These are phyloP conservation scores for Colletotrichum karsti DNA, from an alignment of 2,329 filamentous ascomycete genomes.

Conservation along the genomic window DNA sequence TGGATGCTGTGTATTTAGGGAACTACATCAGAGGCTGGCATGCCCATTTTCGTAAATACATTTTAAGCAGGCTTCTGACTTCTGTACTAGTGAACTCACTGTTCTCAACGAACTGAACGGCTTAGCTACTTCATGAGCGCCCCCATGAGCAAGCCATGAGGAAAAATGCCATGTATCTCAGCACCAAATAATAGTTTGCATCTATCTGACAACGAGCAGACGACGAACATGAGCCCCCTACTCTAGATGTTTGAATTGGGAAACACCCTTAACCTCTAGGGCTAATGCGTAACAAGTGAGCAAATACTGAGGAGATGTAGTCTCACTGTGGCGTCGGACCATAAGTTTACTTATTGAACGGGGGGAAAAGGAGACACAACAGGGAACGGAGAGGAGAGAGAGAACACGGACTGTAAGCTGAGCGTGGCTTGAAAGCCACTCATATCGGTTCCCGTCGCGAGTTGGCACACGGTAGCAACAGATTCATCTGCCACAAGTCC, in stretches of 20 bases:
- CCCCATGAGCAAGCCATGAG: no score
- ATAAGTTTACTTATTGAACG: no score
- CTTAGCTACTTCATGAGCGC: no score
- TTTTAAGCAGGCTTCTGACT: neutral
- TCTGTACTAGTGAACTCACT: neutral
- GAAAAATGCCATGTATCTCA: no score
- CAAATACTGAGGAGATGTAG: neutral
- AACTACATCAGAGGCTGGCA: neutral
- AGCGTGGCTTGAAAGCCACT: neutral
- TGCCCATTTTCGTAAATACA: neutral
- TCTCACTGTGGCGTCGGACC: neutral
- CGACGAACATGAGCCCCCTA: no score
- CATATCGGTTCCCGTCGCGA: neutral
- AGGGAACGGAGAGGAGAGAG: neutral
- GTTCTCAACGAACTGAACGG: neutral
- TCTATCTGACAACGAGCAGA: no score
- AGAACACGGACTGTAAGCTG: neutral
- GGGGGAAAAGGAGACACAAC: neutral
- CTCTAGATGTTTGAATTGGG: no score
- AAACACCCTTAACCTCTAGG: neutral
- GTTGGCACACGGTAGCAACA: neutral
- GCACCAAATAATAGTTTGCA: no score
- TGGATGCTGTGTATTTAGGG: neutral
- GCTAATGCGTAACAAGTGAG: neutral
- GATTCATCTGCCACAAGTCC: neutral